Evolutionary conservation across 495 filamentous ascomycete species (phyloP), one percentile per base, ranked within the genome.

Genomic region (Tuber magnatum): DNA sequence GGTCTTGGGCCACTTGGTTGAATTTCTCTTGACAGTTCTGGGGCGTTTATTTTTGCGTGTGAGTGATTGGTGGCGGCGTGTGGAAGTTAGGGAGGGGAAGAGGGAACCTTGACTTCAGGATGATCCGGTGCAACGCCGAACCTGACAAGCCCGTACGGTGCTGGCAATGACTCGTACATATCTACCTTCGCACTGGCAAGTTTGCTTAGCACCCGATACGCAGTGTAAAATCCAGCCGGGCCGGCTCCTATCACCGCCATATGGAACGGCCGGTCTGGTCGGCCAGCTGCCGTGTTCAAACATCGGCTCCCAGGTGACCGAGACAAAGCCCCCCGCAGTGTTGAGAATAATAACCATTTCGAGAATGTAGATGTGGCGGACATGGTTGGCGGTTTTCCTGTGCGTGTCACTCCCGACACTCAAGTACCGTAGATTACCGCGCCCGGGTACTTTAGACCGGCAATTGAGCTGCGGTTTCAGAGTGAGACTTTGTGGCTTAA

Each of bases 121-220:
- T 99, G 95, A 82, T 99, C 95, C 12, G 95, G 95, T 18, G 95
- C 96, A 71, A 99, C 95, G 22, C 95, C 95, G 82, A 93, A 97
- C 71, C 95, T 86, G 24, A 94, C 93, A 71, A 99, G 86, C 3
- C 95, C 95, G 83, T 92, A 99, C 10, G 95, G 95, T 14, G 94
- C 94, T 0, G 95, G 96, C 14, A 97, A 84, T 38, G 92, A 89
- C 84, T 99, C 95, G 83, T 97, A 99, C 96, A 98, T 98, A 83
- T 97, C 94, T 5, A 99, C 89, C 65, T 90, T 85, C 12, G 91
- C 89, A 83, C 90, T 84, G 22, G 88, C 85, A 22, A 94, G 86
- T 77, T 89, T 93, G 39, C 88, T 86, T 85, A 98, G 89, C 73
- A 94, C 87, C 74, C 93, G 88, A 77, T 94, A 92, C 6, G 95